phyloP scores from a whole-genome alignment of 2,329 filamentous ascomycete genomes.

The Colletotrichum sp. region DNA sequence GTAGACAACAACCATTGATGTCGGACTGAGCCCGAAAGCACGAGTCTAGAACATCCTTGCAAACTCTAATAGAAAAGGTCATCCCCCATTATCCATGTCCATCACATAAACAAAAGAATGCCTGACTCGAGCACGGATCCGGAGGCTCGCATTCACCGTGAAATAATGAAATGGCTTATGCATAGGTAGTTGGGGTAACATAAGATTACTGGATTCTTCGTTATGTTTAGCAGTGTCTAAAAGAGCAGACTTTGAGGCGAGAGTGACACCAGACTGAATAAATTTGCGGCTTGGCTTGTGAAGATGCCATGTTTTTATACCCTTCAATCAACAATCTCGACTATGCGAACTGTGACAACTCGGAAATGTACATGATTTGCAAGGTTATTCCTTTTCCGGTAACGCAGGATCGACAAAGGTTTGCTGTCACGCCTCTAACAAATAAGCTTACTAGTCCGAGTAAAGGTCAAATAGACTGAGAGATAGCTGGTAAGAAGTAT shows the following conservation, averaged over 20 bases:
- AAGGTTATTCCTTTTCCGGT: neutral
- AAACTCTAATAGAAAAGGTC: neutral
- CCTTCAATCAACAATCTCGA: neutral
- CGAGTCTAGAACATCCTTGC: neutral
- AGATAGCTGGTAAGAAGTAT: neutral
- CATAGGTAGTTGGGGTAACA: neutral
- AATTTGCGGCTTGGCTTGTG: neutral
- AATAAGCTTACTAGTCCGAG: neutral
- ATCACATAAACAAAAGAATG: neutral
- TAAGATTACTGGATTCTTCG: neutral
- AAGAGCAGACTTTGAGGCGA: neutral
- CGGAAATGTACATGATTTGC: neutral
- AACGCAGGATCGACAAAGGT: neutral
- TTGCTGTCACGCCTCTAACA: neutral
- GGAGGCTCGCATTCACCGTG: neutral
- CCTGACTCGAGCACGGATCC: neutral
- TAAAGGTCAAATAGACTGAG: neutral
- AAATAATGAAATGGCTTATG: neutral
- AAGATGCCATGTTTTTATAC: neutral
- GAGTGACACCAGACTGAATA: fast-evolving
- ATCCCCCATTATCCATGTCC: neutral
- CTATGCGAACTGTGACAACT: neutral
- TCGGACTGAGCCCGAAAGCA: neutral
- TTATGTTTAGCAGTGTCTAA: neutral
- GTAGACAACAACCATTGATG: neutral